phyloP scores from a whole-genome alignment of 2,329 filamentous ascomycete genomes.

The Chaetomiaceae sp. region DNA sequence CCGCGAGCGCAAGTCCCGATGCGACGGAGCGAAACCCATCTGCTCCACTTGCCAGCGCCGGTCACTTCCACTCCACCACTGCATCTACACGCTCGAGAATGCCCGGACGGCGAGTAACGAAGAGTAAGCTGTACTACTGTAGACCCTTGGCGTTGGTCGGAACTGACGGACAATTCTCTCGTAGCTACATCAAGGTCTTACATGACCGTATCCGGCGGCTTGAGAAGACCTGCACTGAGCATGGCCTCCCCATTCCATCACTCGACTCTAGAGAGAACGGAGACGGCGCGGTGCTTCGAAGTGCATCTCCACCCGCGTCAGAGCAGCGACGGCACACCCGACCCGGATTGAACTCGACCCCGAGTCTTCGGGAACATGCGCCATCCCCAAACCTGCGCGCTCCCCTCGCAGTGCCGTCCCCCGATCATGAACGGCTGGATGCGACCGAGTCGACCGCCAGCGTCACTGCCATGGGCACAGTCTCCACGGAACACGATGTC shows the following conservation, averaged over 20 bases:
- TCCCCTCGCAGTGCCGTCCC: neutral
- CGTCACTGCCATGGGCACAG: conserved; percentile 38
- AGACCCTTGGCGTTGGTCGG: too few species aligned
- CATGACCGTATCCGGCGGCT: conserved; percentile 30
- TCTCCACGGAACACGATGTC: conserved; percentile 28
- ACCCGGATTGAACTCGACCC: neutral
- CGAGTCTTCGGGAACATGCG: neutral
- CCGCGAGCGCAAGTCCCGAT: conserved; percentile 39
- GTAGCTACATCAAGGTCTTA: conserved; percentile 24
- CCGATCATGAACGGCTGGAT: conserved; percentile 13
- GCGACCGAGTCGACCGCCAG: conserved; percentile 23
- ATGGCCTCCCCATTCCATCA: conserved; percentile 18
- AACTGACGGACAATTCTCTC: neutral
- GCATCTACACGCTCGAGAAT: conserved; percentile 37
- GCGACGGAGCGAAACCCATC: conserved; percentile 42
- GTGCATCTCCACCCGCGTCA: neutral
- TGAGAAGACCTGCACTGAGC: conserved; percentile 23
- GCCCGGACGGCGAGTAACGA: conserved; percentile 36
- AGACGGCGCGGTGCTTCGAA: neutral
- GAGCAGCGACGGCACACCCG: neutral
- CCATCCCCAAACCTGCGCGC: neutral
- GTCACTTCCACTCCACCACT: conserved; percentile 32
- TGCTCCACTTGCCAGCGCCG: conserved; percentile 40
- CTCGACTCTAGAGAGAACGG: conserved; percentile 6
- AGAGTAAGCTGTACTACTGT: conserved; percentile 23